These are phyloP conservation scores for Kuraishia capsulata DNA, from an alignment of 805 yeast genomes.

Conservation along the genomic window DNA sequence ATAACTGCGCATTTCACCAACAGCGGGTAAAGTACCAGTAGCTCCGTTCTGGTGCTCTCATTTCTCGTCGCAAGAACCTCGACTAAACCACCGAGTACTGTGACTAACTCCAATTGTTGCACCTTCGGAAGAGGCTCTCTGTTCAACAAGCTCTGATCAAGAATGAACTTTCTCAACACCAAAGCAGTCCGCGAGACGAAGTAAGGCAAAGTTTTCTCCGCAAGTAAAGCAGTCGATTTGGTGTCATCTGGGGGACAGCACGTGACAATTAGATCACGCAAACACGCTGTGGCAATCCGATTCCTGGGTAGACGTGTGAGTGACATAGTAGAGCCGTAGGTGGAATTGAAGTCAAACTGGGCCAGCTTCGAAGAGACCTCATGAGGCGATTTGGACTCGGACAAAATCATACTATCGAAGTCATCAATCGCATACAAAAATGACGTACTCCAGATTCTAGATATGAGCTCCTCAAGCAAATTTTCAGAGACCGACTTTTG, in stretches of 20 bases:
- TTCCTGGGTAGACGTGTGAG: constrained; percentile 33
- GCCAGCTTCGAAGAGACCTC: constrained; percentile 29
- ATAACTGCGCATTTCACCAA: constrained; percentile 13
- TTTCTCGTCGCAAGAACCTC: background rate
- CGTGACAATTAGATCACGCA: constrained; percentile 40
- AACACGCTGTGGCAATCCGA: constrained; percentile 43
- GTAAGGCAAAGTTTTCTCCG: constrained; percentile 24
- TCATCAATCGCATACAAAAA: constrained; percentile 51
- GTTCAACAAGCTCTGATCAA: constrained; percentile 51
- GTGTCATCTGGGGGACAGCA: background rate
- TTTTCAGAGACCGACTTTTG: constrained; percentile 17
- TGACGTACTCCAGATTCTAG: constrained; percentile 48
- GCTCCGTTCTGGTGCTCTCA: background rate
- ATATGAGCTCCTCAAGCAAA: constrained; percentile 33
- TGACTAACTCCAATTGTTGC: constrained; percentile 53
- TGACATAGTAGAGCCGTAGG: constrained; percentile 58
- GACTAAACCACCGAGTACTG: constrained; percentile 34
- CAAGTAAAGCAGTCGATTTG: constrained; percentile 13
- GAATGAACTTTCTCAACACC: constrained; percentile 51
- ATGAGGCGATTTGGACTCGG: constrained; percentile 13
- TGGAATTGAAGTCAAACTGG: constrained; percentile 32
- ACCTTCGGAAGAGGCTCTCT: constrained; percentile 57
- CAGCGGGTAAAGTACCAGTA: constrained; percentile 11
- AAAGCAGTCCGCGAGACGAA: constrained; percentile 51
- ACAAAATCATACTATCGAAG: constrained; percentile 27